These are phyloP conservation scores for Collybia nuda DNA, from an alignment of 768 basidiomycete genomes.

Conservation along the genomic window DNA sequence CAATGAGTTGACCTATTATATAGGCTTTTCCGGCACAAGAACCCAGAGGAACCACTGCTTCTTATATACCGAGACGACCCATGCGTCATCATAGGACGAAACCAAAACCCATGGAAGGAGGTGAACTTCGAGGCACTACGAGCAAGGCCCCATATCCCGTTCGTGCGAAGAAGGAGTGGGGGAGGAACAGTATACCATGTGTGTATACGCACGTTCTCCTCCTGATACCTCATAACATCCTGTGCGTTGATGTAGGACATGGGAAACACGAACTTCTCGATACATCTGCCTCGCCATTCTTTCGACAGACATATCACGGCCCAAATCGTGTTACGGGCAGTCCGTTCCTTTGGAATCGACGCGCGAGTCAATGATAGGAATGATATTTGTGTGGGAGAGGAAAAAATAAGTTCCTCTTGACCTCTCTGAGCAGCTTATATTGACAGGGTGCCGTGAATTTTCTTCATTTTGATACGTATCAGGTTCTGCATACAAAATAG, in stretches of 20 bases:
- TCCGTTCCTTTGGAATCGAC: constrained; percentile 71
- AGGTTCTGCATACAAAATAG: constrained; percentile 97
- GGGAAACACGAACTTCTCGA: constrained; percentile 96
- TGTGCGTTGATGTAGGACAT: constrained; percentile 63
- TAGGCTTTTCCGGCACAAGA: constrained; percentile 70
- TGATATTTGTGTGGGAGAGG: constrained; percentile 79
- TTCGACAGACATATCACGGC: constrained; percentile 84
- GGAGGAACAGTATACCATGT: constrained; percentile 98
- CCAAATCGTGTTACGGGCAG: constrained; percentile 72
- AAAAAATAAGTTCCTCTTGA: constrained; percentile 75
- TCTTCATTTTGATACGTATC: constrained; percentile 65
- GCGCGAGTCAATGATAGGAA: constrained; percentile 88
- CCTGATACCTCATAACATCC: neutral
- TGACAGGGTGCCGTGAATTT: constrained; percentile 2
- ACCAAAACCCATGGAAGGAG: constrained; percentile 99
- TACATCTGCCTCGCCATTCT: constrained; percentile 77
- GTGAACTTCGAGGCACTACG: constrained; percentile 70
- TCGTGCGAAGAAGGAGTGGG: constrained; percentile 84
- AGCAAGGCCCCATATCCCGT: constrained; percentile 54
- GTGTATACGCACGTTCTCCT: constrained; percentile 23
- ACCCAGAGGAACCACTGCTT: constrained; percentile 66
- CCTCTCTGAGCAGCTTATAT: neutral
- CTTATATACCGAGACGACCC: constrained; percentile 86
- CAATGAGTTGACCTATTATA: neutral
- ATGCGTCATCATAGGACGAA: constrained; percentile 91